Conservation (phyloP, 371 early-diverging fungal species). For the Mortierella sp. region DNA sequence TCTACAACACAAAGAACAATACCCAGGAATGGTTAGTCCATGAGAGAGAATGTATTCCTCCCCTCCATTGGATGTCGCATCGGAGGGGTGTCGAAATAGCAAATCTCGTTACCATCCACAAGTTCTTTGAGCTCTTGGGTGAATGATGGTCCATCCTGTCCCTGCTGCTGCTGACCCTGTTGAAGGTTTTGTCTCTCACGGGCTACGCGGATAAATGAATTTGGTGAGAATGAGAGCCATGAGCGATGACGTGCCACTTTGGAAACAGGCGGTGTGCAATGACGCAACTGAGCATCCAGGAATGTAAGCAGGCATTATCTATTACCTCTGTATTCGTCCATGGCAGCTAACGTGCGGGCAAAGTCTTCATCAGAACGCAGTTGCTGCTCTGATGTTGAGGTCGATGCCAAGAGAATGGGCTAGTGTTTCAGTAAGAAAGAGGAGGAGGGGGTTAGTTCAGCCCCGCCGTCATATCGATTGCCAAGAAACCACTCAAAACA, state of each 20-base stretch:
- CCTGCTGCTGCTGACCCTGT: slow-evolving; percentile 29
- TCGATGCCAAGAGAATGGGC: slow-evolving; percentile 56
- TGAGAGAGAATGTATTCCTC: too few species aligned
- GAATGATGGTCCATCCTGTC: slow-evolving; percentile 38
- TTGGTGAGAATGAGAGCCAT: not conserved
- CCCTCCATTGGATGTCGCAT: too few species aligned
- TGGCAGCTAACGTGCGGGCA: slow-evolving; percentile 48
- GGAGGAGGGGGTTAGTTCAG: not conserved
- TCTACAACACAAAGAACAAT: slow-evolving; percentile 13
- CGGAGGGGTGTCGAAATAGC: too few species aligned
- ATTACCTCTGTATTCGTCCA: slow-evolving; percentile 53
- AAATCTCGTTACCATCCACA: slow-evolving; percentile 44
- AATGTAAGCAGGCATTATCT: not conserved
- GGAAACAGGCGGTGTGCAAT: not conserved
- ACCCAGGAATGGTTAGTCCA: too few species aligned
- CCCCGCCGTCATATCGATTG: not conserved
- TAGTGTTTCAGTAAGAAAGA: not conserved
- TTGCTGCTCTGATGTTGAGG: slow-evolving; percentile 52
- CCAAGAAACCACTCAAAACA: not conserved
- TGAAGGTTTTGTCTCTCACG: slow-evolving; percentile 42
- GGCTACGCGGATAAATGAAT: slow-evolving; percentile 19
- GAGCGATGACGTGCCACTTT: slow-evolving; percentile 6
- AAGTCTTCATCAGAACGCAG: slow-evolving; percentile 51
- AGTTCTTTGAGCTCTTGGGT: slow-evolving; percentile 45
- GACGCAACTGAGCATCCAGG: not conserved